Conservation (phyloP, 129 eudicot genomes). For the Escallonia rubra region DNA sequence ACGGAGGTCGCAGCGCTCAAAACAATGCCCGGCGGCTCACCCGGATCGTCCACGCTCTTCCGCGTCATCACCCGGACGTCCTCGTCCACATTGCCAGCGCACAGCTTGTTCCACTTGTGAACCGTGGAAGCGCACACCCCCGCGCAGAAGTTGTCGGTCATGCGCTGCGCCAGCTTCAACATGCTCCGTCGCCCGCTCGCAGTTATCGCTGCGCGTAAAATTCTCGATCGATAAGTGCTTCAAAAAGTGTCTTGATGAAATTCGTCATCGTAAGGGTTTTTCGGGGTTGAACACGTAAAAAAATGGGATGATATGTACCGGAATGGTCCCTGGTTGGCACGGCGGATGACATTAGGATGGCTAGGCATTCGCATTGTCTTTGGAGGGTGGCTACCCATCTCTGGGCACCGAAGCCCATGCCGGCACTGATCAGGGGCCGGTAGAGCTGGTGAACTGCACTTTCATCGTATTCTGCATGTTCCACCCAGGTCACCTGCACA, state of each 20-base stretch:
- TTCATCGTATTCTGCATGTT: constrained; percentile 88
- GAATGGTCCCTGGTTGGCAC: constrained; percentile 56
- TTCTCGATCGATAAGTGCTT: no score
- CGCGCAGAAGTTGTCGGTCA: constrained; percentile 91
- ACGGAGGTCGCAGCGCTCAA: constrained; percentile 95
- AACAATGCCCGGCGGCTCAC: constrained; percentile 95
- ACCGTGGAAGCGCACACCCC: constrained; percentile 89
- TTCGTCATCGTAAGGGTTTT: no score
- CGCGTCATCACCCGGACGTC: constrained; percentile 96
- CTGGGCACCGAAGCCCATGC: constrained; percentile 98
- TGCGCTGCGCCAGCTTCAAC: constrained; percentile 92
- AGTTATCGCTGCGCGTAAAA: constrained; percentile 50
- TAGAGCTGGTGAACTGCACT: constrained; percentile 73
- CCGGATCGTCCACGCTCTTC: constrained; percentile 88
- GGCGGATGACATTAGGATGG: constrained; percentile 85
- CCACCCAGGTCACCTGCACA: constrained; percentile 94
- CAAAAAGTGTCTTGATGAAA: no score
- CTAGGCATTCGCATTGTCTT: constrained; percentile 94
- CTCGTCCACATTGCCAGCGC: constrained; percentile 62
- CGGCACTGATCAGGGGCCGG: constrained; percentile 64
- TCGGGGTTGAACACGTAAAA: no score
- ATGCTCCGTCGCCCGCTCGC: constrained; percentile 83
- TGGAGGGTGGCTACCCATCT: constrained; percentile 92
- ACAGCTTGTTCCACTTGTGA: constrained; percentile 88
- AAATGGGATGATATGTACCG: constrained; percentile 19